Conservation (phyloP, 2,329 filamentous ascomycete species). For the Pestalotiopsis sp. region DNA sequence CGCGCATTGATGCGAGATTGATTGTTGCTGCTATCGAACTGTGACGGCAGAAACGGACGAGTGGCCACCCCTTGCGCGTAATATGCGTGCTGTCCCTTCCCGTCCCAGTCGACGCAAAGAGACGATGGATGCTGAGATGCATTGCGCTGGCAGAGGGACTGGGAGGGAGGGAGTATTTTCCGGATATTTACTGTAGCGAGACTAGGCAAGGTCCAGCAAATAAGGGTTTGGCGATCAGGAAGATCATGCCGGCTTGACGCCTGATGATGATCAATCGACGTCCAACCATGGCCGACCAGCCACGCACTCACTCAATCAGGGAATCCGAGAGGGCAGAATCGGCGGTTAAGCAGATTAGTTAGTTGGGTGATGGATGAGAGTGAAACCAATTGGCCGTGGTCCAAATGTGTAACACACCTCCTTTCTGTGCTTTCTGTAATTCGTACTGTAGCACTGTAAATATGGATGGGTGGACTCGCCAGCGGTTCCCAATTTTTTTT, state of each 20-base stretch:
- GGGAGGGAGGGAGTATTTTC: background rate
- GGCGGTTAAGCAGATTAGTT: background rate
- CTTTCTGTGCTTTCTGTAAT: background rate
- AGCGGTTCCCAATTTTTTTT: constrained; percentile 6
- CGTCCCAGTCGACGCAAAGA: background rate
- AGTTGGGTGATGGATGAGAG: background rate
- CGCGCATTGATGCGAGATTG: background rate
- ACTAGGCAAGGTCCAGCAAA: background rate
- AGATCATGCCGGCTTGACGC: constrained; percentile 13
- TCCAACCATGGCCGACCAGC: constrained; percentile 12
- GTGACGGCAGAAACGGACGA: background rate
- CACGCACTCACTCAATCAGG: constrained; percentile 3
- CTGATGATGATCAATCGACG: constrained; percentile 10
- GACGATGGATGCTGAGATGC: background rate
- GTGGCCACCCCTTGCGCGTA: background rate
- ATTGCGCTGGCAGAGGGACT: background rate
- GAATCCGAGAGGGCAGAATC: background rate
- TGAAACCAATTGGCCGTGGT: background rate
- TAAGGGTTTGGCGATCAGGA: background rate
- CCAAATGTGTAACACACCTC: background rate
- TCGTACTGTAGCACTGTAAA: background rate
- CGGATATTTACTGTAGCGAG: constrained; percentile 1
- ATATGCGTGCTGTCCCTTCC: background rate
- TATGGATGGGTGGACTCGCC: background rate
- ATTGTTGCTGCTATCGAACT: background rate